Conservation (phyloP, 2,329 filamentous ascomycete genomes). For the Amylocarpus encephaloides region DNA sequence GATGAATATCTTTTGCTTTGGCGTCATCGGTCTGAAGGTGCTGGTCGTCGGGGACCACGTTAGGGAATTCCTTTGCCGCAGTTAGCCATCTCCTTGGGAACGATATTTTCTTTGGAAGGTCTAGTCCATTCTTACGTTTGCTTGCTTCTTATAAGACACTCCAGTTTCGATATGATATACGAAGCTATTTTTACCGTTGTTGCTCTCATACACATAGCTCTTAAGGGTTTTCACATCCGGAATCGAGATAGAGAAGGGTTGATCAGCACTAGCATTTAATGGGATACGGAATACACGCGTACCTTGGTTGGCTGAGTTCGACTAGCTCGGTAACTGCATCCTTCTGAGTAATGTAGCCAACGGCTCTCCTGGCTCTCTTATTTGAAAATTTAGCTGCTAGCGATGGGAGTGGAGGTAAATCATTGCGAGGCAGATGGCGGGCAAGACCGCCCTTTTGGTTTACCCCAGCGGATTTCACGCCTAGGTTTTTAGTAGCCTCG, state of each 20-base stretch:
- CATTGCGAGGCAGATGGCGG: background rate
- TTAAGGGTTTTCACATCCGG: background rate
- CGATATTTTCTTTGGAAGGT: background rate
- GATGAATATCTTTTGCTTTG: background rate
- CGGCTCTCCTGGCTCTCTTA: background rate
- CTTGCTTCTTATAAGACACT: background rate
- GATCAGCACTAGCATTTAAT: background rate
- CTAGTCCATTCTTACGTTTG: background rate
- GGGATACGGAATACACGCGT: background rate
- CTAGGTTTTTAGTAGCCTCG: background rate
- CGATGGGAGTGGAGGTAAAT: background rate
- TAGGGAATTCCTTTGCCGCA: background rate
- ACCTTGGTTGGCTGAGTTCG: background rate
- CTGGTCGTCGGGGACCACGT: background rate
- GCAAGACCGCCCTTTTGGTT: background rate
- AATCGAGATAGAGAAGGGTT: background rate
- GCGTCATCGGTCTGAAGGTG: background rate
- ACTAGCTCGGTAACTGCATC: background rate
- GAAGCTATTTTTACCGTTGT: background rate
- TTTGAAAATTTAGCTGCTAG: background rate
- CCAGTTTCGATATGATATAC: background rate
- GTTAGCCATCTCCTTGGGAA: background rate
- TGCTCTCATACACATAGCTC: background rate
- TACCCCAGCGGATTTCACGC: background rate
- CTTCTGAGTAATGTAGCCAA: background rate